Base-by-base conservation (phyloP, 768 basidiomycete species). In the Rhodotorula toruloides region DNA sequence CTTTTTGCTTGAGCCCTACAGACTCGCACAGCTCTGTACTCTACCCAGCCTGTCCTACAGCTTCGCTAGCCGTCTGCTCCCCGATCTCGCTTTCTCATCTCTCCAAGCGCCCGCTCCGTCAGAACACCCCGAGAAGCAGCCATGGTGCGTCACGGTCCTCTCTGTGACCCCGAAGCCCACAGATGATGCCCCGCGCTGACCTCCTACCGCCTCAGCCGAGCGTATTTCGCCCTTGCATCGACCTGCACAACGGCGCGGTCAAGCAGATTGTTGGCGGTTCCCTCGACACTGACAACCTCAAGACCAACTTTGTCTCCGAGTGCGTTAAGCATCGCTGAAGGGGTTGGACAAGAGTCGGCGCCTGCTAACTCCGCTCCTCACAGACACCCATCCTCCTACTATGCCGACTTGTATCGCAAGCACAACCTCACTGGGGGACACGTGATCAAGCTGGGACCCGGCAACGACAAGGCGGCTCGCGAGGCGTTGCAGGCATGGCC, bases 191-290 rank as follows among this genome's bases (percentile, higher is more conserved):
- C n/a, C n/a, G 6, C 32, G 22, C 50, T 34, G 1, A 22, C 25
- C 34, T 8, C 0, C 22, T 5, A 1, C 7, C 16, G 17, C 50
- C 53, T 37, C 37, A 39, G 53, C 53, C 53, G 12, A 25, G 32
- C 53, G 53, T 54, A 4, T 94, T 96, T 80, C 82, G 87, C 61
- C 96, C 96, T 27, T 99, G 96, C 77, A 97, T 99, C 73, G 96
- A 99, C 78, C 83, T 99, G 22, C 96, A 99, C 79, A 83, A 87
- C 65, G 96, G 96, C 10, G 82, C 91, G 74, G 96, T 99, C 63
- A 98, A 98, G 79, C 96, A 99, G 79, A 97, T 99, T 60, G 90
- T 99, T 21, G 96, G 96, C 48, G 91, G 93, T 7, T 93, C 91
- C 8, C 82, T 99, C 37, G 89, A 88, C 27, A 87, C 90, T 56